phyloP scores from a whole-genome alignment of 1,284 basidiomycete species.

The Clitocybe nebularis region DNA sequence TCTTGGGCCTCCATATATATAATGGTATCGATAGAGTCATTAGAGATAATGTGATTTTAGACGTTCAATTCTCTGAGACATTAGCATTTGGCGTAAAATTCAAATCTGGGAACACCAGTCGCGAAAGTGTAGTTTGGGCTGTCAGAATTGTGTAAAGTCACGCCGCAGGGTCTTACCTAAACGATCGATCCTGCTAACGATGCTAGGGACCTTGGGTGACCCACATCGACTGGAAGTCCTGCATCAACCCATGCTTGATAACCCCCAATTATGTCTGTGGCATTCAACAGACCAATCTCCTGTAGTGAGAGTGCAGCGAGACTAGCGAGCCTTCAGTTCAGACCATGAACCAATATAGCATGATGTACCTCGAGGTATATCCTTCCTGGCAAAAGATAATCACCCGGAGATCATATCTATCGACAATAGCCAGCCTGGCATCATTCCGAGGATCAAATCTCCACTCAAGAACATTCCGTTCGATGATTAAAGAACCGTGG shows the following conservation, averaged over 20 bases:
- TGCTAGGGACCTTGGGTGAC: conserved; percentile 7
- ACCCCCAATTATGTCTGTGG: conserved; percentile 73
- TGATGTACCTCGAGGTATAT: conserved; percentile 45
- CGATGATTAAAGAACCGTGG: conserved; percentile 59
- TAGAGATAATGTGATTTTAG: too few relatives aligned
- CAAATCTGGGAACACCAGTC: too few relatives aligned
- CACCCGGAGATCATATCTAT: conserved; percentile 66
- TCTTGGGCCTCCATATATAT: conserved; percentile 36
- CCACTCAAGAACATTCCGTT: conserved; percentile 73
- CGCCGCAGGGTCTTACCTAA: too few relatives aligned
- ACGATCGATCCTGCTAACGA: conserved; percentile 8
- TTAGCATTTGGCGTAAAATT: too few relatives aligned
- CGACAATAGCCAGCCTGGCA: conserved; percentile 54
- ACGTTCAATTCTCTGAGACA: too few relatives aligned
- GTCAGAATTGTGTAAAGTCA: not conserved
- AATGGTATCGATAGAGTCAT: conserved; percentile 8
- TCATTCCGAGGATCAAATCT: conserved; percentile 63
- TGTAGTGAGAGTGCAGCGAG: conserved; percentile 66
- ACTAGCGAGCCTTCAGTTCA: conserved; percentile 27
- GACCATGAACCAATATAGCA: conserved; percentile 3
- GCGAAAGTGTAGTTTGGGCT: too few relatives aligned
- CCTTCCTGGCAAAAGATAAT: conserved; percentile 73
- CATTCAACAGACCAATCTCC: conserved; percentile 62
- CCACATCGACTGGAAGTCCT: conserved; percentile 45
- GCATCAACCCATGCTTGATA: conserved; percentile 66